A percentile compares a stretch with the other conserved stretches of the same genome.
Evolutionary conservation across 2,329 filamentous ascomycete species (phyloP).

Genomic region (Aureobasidium sp.): DNA sequence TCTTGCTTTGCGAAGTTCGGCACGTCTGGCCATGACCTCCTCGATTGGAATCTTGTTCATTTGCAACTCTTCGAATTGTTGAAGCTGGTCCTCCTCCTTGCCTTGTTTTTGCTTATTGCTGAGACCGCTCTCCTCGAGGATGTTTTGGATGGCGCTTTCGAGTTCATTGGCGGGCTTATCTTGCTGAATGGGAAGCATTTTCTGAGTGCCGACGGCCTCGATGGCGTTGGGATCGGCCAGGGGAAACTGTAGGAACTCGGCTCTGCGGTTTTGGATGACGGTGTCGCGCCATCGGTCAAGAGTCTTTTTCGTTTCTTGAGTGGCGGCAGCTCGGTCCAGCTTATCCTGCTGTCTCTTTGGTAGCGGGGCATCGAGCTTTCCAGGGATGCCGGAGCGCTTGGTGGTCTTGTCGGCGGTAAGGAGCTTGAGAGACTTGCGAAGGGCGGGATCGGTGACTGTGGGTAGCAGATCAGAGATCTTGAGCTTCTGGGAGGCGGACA

Average conservation of each 20-base stretch:
- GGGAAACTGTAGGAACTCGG: constrained; percentile 85
- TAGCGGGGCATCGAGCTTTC: constrained; percentile 75
- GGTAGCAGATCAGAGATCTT: constrained; percentile 69
- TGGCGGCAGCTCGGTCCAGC: constrained; percentile 73
- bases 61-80: constrained; percentile 62
- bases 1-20: constrained; percentile 69
- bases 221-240: constrained; percentile 64
- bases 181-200: constrained; percentile 52
- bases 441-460: constrained; percentile 63
- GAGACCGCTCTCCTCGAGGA: constrained; percentile 83
- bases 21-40: constrained; percentile 64
- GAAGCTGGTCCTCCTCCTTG: constrained; percentile 54
- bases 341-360: constrained; percentile 81
- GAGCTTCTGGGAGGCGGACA: constrained; percentile 52
- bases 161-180: constrained; percentile 69
- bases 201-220: constrained; percentile 54
- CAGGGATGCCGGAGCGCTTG: constrained; percentile 47
- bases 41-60: constrained; percentile 65
- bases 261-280: constrained; percentile 85
- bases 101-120: constrained; percentile 48
- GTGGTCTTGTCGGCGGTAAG: constrained; percentile 58
- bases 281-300: constrained; percentile 89
- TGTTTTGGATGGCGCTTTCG: constrained; percentile 77
- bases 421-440: constrained; percentile 74
- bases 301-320: constrained; percentile 85